These are phyloP conservation scores for Sporisorium iseilematis-ciliati DNA, from an alignment of 1,284 basidiomycete species.

Conservation along the genomic window DNA sequence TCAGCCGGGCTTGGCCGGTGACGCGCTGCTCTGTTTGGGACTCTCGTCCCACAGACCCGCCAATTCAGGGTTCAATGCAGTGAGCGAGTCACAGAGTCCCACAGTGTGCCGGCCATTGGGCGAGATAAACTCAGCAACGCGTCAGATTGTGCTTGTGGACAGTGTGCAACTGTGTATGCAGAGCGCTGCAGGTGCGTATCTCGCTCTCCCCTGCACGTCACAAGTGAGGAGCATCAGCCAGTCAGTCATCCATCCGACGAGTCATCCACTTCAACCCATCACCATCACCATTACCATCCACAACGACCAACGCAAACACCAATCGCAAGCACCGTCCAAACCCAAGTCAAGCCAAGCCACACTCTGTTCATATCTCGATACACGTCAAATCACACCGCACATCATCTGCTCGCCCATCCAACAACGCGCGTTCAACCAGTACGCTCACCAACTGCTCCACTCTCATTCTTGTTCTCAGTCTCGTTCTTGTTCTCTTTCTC, in stretches of 20 bases:
- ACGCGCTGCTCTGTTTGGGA: not conserved
- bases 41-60: too few species aligned
- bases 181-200: too few species aligned
- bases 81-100: too few species aligned
- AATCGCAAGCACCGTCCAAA: not conserved
- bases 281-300: not conserved
- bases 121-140: too few species aligned
- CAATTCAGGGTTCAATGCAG: too few species aligned
- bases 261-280: not conserved
- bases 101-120: too few species aligned
- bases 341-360: not conserved
- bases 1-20: conserved; percentile 1
- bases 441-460: conserved; percentile 9
- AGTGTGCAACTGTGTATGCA: too few species aligned
- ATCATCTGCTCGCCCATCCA: not conserved
- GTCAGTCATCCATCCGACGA: not conserved
- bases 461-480: not conserved
- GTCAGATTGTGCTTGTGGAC: too few species aligned
- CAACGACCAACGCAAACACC: not conserved
- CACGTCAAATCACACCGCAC: not conserved
- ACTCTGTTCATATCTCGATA: not conserved
- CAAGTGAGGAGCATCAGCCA: not conserved
- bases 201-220: not conserved
- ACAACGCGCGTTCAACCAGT: not conserved
- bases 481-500: not conserved